Conservation (phyloP, 495 filamentous ascomycete species). For the Schizothecium vesticola region DNA sequence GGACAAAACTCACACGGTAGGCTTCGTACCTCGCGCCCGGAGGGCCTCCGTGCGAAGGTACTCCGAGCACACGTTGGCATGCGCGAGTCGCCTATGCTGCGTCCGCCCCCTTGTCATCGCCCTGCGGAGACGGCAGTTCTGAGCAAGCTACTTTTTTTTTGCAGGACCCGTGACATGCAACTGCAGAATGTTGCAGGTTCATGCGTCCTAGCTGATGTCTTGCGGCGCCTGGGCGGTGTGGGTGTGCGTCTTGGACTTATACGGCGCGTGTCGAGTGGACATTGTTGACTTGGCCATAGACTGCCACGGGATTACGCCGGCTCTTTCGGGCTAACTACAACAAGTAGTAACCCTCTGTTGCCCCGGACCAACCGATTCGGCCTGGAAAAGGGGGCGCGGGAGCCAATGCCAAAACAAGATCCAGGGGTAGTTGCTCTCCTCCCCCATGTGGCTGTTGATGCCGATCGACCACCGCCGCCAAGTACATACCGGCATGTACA, state of each 20-base stretch:
- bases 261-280: background rate
- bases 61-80: background rate
- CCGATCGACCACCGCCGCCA: background rate
- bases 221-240: constrained; percentile 6
- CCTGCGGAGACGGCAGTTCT: constrained; percentile 1
- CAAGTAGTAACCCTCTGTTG: background rate
- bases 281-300: background rate
- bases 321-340: background rate
- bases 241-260: background rate
- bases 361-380: background rate
- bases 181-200: constrained; percentile 12
- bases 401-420: background rate
- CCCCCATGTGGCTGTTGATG: background rate
- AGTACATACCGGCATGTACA: constrained; percentile 3
- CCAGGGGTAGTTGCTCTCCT: background rate
- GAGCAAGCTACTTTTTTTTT: constrained; percentile 7
- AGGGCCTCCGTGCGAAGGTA: background rate
- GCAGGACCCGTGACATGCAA: constrained; percentile 9
- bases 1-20: background rate
- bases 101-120: constrained; percentile 1
- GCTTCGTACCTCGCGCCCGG: background rate
- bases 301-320: background rate
- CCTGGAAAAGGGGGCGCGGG: background rate
- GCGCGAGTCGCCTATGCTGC: background rate
- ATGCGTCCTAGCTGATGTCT: constrained; percentile 3